These are phyloP conservation scores for Xanthoconium purpureum DNA, from an alignment of 768 basidiomycete genomes.

Conservation along the genomic window DNA sequence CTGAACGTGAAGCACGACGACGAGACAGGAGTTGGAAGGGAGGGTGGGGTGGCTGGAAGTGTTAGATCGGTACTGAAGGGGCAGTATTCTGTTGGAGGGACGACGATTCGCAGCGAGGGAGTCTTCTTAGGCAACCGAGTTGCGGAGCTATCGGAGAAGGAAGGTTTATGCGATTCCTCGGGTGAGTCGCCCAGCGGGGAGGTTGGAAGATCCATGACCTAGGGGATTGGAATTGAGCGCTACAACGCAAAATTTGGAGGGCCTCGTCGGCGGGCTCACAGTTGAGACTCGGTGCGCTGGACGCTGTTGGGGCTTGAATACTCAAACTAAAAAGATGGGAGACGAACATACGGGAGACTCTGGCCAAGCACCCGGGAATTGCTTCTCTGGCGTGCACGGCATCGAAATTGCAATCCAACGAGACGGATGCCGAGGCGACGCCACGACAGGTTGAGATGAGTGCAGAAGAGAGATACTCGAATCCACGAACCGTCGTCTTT, in stretches of 20 bases:
- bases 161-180: conserved; percentile 3
- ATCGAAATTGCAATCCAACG: conserved; percentile 19
- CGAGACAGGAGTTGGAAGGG: conserved; percentile 24
- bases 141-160: conserved; percentile 7
- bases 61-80: conserved; percentile 33
- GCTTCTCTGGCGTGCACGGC: conserved; percentile 18
- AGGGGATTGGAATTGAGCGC: neutral
- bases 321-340: neutral
- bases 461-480: neutral
- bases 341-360: conserved; percentile 19
- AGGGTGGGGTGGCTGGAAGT: conserved; percentile 27
- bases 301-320: neutral
- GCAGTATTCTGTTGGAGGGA: conserved; percentile 34
- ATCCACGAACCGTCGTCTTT: conserved; percentile 12
- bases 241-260: neutral
- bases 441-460: neutral
- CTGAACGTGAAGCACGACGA: conserved; percentile 29
- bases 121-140: conserved; percentile 16
- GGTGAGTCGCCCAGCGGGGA: conserved; percentile 9
- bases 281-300: neutral
- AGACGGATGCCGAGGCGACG: neutral
- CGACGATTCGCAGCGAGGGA: conserved; percentile 28
- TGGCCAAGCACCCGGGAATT: conserved; percentile 26
- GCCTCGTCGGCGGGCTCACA: conserved; percentile 3
- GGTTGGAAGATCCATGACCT: conserved; percentile 18